A percentile compares a stretch with the other conserved stretches of the same genome.
Conservation (phyloP, 148 eudicot genomes). For the Arbutus unedo region DNA sequence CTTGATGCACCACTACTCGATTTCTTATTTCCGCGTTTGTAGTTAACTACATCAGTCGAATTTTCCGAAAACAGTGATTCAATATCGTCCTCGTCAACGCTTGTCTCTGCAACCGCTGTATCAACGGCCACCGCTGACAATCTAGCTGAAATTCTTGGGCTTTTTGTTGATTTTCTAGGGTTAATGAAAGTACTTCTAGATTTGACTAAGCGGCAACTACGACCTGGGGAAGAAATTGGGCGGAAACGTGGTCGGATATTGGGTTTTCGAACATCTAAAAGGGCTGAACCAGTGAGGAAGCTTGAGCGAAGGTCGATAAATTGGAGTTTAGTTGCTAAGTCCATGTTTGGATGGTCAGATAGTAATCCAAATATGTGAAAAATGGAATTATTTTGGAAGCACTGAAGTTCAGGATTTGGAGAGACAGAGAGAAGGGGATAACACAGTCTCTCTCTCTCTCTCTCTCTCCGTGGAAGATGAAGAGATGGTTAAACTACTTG, state of each 20-base stretch:
- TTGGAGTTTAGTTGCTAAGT: constrained; percentile 43
- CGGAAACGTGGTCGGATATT: constrained; percentile 30
- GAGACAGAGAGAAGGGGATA: not conserved
- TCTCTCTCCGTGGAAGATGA: not conserved
- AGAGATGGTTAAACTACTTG: not conserved
- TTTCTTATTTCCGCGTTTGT: constrained; percentile 38
- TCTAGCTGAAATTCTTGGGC: constrained; percentile 38
- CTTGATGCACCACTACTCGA: constrained; percentile 69
- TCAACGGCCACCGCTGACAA: constrained; percentile 49
- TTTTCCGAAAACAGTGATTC: constrained; percentile 65
- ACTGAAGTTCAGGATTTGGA: not conserved
- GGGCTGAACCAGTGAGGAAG: constrained; percentile 34
- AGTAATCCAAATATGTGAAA: not conserved
- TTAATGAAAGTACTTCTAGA: constrained; percentile 6
- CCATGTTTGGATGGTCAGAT: constrained; percentile 29
- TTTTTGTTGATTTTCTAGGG: constrained; percentile 7
- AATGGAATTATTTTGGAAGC: too few relatives aligned
- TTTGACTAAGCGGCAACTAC: constrained; percentile 20
- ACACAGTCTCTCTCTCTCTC: not conserved
- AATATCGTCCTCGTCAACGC: constrained; percentile 48
- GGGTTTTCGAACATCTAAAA: constrained; percentile 28
- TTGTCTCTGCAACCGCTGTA: constrained; percentile 32
- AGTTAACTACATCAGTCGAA: constrained; percentile 26
- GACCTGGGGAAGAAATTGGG: constrained; percentile 24
- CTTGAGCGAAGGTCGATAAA: constrained; percentile 37